These are phyloP conservation scores for Turritis glabra DNA, from an alignment of 345 rosid genomes.

Conservation along the genomic window DNA sequence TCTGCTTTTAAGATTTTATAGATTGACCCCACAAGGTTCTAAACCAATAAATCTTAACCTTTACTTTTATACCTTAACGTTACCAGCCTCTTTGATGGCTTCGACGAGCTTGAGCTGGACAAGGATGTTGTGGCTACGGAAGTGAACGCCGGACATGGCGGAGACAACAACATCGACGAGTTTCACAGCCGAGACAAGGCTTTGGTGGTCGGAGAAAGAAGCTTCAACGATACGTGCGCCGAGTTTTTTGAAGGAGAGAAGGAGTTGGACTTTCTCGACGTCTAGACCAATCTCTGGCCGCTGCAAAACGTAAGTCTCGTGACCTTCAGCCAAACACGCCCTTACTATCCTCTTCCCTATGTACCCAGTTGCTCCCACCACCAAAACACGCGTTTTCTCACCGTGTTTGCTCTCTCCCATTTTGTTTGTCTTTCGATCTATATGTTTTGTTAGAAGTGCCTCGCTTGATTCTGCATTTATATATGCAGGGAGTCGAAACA, in stretches of 20 bases:
- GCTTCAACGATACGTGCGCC: constrained; percentile 64
- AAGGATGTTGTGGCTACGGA: constrained; percentile 71
- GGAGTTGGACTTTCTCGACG: constrained; percentile 69
- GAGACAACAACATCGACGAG: constrained; percentile 74
- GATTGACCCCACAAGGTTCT: not conserved
- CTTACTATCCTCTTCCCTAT: constrained; percentile 74
- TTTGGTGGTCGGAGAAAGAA: constrained; percentile 57
- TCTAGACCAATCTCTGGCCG: constrained; percentile 68
- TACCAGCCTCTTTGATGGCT: constrained; percentile 88
- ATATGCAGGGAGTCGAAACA: not conserved
- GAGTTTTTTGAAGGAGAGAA: constrained; percentile 55
- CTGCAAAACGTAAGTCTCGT: constrained; percentile 59
- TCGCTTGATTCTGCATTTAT: not conserved
- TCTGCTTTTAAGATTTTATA: not conserved
- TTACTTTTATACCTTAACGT: constrained; percentile 55
- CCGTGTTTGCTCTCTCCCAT: constrained; percentile 19
- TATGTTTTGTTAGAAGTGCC: constrained; percentile 4
- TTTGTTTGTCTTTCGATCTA: not conserved
- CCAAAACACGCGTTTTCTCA: constrained; percentile 52
- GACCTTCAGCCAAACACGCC: constrained; percentile 73
- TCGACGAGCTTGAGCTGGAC: constrained; percentile 82
- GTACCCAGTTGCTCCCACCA: constrained; percentile 80
- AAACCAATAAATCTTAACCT: not conserved
- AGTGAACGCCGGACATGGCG: constrained; percentile 81
- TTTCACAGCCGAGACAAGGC: constrained; percentile 53